Conservation (phyloP, 176 grass and related monocot species). For the Otatea glauca region DNA sequence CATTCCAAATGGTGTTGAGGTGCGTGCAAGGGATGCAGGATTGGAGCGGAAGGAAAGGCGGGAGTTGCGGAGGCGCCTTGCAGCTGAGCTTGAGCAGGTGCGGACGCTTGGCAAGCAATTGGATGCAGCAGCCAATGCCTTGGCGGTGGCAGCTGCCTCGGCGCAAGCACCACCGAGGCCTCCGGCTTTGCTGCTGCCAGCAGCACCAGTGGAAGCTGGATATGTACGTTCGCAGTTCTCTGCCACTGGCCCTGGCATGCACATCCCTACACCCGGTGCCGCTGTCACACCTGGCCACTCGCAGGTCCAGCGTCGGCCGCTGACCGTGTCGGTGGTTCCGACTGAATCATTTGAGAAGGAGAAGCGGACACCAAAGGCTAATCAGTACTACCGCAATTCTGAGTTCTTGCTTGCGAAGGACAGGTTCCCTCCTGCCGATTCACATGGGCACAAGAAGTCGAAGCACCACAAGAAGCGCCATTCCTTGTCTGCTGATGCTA, state of each 20-base stretch:
- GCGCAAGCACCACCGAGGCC: neutral
- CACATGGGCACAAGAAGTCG: slow-evolving; percentile 67
- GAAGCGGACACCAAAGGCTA: slow-evolving; percentile 82
- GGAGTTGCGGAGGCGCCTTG: slow-evolving; percentile 60
- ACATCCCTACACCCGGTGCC: neutral
- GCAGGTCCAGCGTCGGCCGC: slow-evolving; percentile 18
- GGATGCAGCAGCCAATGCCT: slow-evolving; percentile 42
- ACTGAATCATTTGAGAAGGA: slow-evolving; percentile 72
- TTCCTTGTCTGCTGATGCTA: slow-evolving; percentile 30
- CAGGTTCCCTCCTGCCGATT: slow-evolving; percentile 59
- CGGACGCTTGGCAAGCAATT: slow-evolving; percentile 61
- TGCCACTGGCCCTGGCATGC: slow-evolving; percentile 39
- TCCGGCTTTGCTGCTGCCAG: slow-evolving; percentile 9
- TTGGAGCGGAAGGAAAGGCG: slow-evolving; percentile 56
- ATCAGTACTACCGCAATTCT: slow-evolving; percentile 69
- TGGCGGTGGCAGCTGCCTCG: neutral
- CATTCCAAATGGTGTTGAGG: slow-evolving; percentile 45
- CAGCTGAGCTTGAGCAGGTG: slow-evolving; percentile 69
- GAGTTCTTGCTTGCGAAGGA: slow-evolving; percentile 91
- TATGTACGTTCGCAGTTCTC: slow-evolving; percentile 59
- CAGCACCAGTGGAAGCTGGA: neutral
- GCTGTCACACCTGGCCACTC: slow-evolving; percentile 18
- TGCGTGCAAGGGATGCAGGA: neutral
- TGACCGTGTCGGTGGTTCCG: slow-evolving; percentile 54
- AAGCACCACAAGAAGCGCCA: slow-evolving; percentile 65